Evolutionary conservation across 495 filamentous ascomycete species (phyloP).

Genomic region (Hypoxylon fragiforme): DNA sequence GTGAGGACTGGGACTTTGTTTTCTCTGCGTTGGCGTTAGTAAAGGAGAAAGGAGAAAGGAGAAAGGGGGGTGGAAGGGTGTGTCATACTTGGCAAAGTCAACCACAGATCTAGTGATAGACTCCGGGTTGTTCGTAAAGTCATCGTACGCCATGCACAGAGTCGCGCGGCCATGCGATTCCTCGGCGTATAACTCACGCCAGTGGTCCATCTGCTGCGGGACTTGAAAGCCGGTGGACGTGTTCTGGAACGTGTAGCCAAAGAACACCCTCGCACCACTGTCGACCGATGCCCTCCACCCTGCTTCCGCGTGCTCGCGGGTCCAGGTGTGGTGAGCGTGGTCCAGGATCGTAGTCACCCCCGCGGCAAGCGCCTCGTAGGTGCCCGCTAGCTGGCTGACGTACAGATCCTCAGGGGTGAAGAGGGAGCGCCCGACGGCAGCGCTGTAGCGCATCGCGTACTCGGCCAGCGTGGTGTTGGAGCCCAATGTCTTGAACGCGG

Average conservation of each 20-base stretch:
- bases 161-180: constrained; percentile 17
- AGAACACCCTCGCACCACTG: constrained; percentile 44
- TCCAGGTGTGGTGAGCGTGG: constrained; percentile 47
- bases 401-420: constrained; percentile 44
- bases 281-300: constrained; percentile 43
- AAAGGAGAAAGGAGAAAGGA: no score
- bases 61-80: not conserved
- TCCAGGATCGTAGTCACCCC: constrained; percentile 26
- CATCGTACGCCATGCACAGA: constrained; percentile 43
- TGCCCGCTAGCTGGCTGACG: constrained; percentile 45
- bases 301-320: constrained; percentile 43
- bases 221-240: constrained; percentile 24
- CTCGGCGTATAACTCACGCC: constrained; percentile 28
- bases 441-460: constrained; percentile 34
- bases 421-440: not conserved
- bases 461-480: constrained; percentile 41
- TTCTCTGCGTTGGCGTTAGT: no score
- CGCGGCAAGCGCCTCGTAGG: constrained; percentile 44
- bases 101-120: constrained; percentile 29
- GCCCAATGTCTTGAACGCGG: constrained; percentile 44
- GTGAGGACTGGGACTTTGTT: constrained; percentile 42
- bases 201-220: constrained; percentile 34
- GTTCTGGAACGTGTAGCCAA: constrained; percentile 35
- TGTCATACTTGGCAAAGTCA: constrained; percentile 20
- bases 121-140: constrained; percentile 21